These are phyloP conservation scores for Sporothrix curviconia DNA, from an alignment of 2,329 filamentous ascomycete species.

Conservation along the genomic window DNA sequence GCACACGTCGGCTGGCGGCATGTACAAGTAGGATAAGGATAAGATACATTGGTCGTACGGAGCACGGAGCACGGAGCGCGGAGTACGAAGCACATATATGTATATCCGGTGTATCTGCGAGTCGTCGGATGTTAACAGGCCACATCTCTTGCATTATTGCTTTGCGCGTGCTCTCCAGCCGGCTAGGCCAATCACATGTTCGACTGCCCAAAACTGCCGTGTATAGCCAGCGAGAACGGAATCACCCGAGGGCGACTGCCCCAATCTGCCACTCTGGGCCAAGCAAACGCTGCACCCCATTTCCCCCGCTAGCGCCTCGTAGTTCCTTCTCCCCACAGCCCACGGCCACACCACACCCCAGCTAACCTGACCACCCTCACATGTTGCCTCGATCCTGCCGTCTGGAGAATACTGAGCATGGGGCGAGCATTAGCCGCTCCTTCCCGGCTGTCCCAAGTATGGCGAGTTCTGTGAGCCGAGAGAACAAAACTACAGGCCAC, in stretches of 20 bases:
- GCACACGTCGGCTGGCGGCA: no score
- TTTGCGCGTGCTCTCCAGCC: neutral
- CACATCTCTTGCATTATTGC: neutral
- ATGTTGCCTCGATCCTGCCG: no score
- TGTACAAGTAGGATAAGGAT: no score
- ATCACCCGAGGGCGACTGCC: conserved; percentile 7
- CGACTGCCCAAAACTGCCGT: neutral
- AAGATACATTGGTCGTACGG: no score
- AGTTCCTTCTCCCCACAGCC: neutral
- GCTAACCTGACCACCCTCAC: neutral
- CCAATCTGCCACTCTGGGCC: no score
- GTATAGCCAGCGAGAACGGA: neutral
- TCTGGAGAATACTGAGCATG: no score
- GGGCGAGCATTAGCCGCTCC: neutral
- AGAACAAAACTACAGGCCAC: no score
- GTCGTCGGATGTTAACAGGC: no score
- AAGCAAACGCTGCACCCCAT: neutral
- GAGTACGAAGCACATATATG: no score
- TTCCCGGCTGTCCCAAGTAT: neutral
- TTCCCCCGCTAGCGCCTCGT: neutral
- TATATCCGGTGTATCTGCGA: no score
- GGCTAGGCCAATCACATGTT: conserved; percentile 11
- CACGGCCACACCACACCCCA: neutral
- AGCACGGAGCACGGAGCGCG: no score
- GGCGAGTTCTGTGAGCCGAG: no score